phyloP scores from a whole-genome alignment of 139 green algal genomes.

The Gonium pectorale region DNA sequence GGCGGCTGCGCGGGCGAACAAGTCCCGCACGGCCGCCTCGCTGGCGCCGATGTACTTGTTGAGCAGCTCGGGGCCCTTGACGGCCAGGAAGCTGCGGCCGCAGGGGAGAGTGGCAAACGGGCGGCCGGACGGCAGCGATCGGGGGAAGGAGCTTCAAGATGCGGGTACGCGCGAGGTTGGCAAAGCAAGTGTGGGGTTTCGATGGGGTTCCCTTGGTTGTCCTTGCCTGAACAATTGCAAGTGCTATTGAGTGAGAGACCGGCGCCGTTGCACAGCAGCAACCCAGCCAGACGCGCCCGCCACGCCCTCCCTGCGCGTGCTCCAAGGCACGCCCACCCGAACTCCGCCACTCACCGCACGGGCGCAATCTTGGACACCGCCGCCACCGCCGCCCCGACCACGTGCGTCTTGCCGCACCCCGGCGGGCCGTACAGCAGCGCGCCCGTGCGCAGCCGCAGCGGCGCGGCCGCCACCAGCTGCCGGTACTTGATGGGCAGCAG shows the following conservation, averaged over 20 bases:
- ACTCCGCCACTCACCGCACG: conserved; percentile 45
- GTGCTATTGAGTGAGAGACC: no score
- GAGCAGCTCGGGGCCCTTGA: conserved; percentile 97
- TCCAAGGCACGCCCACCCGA: background rate
- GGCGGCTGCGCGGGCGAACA: conserved; percentile 88
- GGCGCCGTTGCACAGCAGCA: no score
- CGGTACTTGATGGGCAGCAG: conserved; percentile 77
- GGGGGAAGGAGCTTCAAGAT: no score
- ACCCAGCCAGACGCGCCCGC: no score
- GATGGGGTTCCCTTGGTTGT: no score
- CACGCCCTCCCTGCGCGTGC: no score
- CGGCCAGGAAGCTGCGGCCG: conserved; percentile 38
- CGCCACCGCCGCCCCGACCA: conserved; percentile 85
- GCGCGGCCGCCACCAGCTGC: conserved; percentile 71
- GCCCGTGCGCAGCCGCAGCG: conserved; percentile 91
- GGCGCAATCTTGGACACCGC: conserved; percentile 55
- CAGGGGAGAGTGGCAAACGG: background rate
- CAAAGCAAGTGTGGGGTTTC: no score
- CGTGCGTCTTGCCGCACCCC: conserved; percentile 96
- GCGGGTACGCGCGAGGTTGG: no score
- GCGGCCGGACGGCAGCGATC: no score
- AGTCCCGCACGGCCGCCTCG: conserved; percentile 91
- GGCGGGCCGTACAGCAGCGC: conserved; percentile 96
- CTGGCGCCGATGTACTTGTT: conserved; percentile 99
- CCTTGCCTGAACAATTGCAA: no score